These are phyloP conservation scores for Xerocomellus chrysenteron DNA, from an alignment of 768 basidiomycete genomes.

Conservation along the genomic window DNA sequence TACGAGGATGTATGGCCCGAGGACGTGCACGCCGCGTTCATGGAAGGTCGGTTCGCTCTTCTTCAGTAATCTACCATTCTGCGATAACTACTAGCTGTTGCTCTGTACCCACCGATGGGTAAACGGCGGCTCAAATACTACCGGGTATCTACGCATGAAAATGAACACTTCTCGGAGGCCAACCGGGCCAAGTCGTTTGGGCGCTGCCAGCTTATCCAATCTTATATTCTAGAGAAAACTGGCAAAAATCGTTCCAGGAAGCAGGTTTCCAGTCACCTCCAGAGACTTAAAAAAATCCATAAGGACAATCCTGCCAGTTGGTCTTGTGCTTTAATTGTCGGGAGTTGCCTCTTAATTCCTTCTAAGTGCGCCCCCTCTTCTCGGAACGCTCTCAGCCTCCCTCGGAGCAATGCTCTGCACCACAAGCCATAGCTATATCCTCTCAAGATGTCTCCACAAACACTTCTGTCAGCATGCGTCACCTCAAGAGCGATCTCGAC, in stretches of 20 bases:
- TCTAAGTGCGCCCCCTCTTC: slow-evolving; percentile 27
- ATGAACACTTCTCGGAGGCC: slow-evolving; percentile 6
- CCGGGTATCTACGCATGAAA: slow-evolving; percentile 18
- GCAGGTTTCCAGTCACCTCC: slow-evolving; percentile 41
- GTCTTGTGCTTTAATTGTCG: slow-evolving; percentile 11
- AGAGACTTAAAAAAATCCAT: slow-evolving; percentile 36
- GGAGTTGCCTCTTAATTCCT: neutral
- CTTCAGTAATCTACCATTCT: slow-evolving; percentile 1
- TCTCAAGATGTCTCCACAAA: slow-evolving; percentile 11
- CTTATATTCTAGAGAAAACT: slow-evolving; percentile 38
- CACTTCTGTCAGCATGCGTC: slow-evolving; percentile 6
- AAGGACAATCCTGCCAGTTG: slow-evolving; percentile 33
- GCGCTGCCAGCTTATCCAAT: slow-evolving; percentile 41
- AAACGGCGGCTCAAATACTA: slow-evolving; percentile 37
- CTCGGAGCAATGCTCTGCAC: slow-evolving; percentile 8
- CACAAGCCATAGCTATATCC: neutral
- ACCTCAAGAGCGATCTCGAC: slow-evolving; percentile 16
- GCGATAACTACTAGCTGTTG: slow-evolving; percentile 22
- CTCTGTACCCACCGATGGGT: slow-evolving; percentile 36
- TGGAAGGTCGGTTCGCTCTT: slow-evolving; percentile 31
- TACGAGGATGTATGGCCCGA: slow-evolving; percentile 36
- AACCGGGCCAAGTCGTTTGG: slow-evolving; percentile 33
- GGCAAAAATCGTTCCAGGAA: slow-evolving; percentile 39
- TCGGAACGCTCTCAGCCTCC: slow-evolving; percentile 20
- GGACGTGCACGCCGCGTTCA: slow-evolving; percentile 36